Base-by-base conservation (phyloP, 2,329 filamentous ascomycete genomes). In the Colletotrichum lupini region DNA sequence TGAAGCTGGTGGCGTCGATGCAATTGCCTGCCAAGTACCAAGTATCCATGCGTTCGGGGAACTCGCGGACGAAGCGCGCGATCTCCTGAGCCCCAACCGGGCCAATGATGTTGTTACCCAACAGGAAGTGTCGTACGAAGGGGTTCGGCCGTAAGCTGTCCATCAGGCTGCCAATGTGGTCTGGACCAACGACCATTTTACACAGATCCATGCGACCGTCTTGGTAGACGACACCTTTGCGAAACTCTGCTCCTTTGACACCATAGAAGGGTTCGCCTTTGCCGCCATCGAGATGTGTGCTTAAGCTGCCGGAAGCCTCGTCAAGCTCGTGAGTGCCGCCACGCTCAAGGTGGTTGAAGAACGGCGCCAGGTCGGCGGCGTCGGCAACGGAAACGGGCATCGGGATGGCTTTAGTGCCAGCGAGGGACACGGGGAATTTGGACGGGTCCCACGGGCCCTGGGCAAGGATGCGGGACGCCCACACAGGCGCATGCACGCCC, bases 21-120 rank as follows among this genome's bases (percentile, higher is more conserved):
- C 86, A 88, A 75, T 89, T 89, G 5, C 87, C 87, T 5, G 87
- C 87, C 37, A 89, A 81, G 76, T 89, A 89, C 87, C 87, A 89
- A 37, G 87, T 89, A 67, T 88, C 83, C 77, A 89, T 88, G 5
- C 84, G 82, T 42, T 84, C 77, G 4, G 87, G 87, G 59, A 82
- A 80, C 24, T 85, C 83, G 14, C 80, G 74, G 59, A 87, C 79
- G 77, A 88, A 89, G 9, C 80, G 77, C 35, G 85, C 82, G 68
- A 88, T 86, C 52, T 82, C 83, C 52, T 80, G 78, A 3, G 85
- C 87, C 16, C 87, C 87, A 37, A 82, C 79, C 0, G 85, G 84
- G 5, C 87, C 87, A 74, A 89, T 87, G 76, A 88, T 86, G 68
- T 89, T 89, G 78, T 89, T 89, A 9, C 87, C 87, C 49, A 89